phyloP scores from a whole-genome alignment of 768 basidiomycete genomes.

The Butyriboletus loyo region DNA sequence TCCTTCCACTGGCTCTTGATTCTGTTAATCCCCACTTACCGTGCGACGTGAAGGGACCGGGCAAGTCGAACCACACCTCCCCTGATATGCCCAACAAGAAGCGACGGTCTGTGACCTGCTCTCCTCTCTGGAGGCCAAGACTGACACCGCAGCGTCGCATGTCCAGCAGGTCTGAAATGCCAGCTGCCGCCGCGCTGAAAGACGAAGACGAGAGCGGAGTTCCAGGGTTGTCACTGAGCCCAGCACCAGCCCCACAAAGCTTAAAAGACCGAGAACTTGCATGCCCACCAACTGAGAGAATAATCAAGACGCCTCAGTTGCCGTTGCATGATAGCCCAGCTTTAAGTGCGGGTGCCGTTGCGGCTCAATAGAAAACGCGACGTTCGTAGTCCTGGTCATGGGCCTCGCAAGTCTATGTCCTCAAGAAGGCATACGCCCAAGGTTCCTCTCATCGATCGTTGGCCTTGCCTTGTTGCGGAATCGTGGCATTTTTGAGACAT shows the following conservation, averaged over 20 bases:
- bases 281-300: slow-evolving; percentile 39
- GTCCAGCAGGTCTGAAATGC: slow-evolving; percentile 42
- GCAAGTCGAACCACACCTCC: slow-evolving; percentile 60
- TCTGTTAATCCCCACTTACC: slow-evolving; percentile 24
- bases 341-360: slow-evolving; percentile 45
- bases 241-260: slow-evolving; percentile 34
- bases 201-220: slow-evolving; percentile 40
- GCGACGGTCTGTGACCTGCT: slow-evolving; percentile 60
- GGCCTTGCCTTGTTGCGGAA: slow-evolving; percentile 2
- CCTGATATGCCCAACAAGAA: slow-evolving; percentile 79
- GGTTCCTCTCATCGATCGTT: not conserved
- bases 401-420: slow-evolving; percentile 4
- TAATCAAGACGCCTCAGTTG: slow-evolving; percentile 58
- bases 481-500: slow-evolving; percentile 1
- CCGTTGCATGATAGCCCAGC: slow-evolving; percentile 61
- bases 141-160: slow-evolving; percentile 31
- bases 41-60: slow-evolving; percentile 48
- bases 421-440: not conserved
- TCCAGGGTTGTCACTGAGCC: slow-evolving; percentile 31
- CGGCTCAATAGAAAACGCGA: slow-evolving; percentile 26
- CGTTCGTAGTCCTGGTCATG: not conserved
- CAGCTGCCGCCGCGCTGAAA: slow-evolving; percentile 24
- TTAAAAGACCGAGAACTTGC: slow-evolving; percentile 37
- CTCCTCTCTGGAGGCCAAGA: slow-evolving; percentile 7
- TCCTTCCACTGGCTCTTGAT: slow-evolving; percentile 11